phyloP scores from a whole-genome alignment of 495 filamentous ascomycete genomes.

The Neurospora intermedia region DNA sequence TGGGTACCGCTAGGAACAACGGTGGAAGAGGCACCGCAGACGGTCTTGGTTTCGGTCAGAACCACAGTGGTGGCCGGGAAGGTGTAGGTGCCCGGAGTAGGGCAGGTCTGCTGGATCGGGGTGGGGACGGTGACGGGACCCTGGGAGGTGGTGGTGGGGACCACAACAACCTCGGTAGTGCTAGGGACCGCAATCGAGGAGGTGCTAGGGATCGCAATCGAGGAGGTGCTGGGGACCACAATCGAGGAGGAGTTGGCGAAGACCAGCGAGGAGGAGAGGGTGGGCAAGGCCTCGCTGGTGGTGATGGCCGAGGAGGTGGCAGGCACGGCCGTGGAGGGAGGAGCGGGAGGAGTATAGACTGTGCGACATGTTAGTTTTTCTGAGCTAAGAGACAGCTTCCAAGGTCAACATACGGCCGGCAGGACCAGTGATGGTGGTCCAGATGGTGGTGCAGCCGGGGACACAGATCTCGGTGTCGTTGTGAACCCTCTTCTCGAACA shows the following conservation, averaged over 20 bases:
- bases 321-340: conserved; percentile 19
- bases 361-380: not conserved
- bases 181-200: conserved; percentile 5
- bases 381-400: not conserved
- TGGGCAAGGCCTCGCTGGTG: not conserved
- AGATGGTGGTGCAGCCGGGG: conserved; percentile 61
- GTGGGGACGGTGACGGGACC: conserved; percentile 47
- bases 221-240: conserved; percentile 4
- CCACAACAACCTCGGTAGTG: conserved; percentile 6
- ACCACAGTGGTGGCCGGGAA: conserved; percentile 67
- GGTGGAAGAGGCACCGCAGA: conserved; percentile 54
- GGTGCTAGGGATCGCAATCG: conserved; percentile 8
- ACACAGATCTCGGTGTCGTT: conserved; percentile 32
- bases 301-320: conserved; percentile 9
- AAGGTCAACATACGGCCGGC: conserved; percentile 41
- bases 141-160: conserved; percentile 17
- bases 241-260: not conserved
- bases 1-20: conserved; percentile 52
- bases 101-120: conserved; percentile 53
- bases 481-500: conserved; percentile 41
- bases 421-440: conserved; percentile 45
- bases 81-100: conserved; percentile 66
- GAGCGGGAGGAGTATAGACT: conserved; percentile 26
- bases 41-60: conserved; percentile 53
- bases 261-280: not conserved